A percentile compares a stretch with the other conserved stretches of the same genome.
phyloP scores from a whole-genome alignment of 495 filamentous ascomycete species.

The Wilcoxina mikolae region DNA sequence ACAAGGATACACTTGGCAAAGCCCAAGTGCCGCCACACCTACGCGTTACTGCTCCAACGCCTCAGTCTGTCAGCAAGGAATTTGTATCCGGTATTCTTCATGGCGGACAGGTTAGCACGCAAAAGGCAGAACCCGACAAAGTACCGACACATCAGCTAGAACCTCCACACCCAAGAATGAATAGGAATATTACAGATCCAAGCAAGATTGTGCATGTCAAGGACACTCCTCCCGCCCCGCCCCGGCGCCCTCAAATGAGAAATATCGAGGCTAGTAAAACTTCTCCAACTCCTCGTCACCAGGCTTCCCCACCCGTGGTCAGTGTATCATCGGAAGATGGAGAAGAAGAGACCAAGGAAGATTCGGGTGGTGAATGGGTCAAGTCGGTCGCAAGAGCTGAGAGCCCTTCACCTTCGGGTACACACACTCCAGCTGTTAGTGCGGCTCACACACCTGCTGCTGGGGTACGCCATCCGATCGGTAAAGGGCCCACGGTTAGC shows the following conservation, averaged over 20 bases:
- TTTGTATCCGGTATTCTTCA: too few species aligned
- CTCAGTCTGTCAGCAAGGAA: too few species aligned
- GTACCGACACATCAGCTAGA: neutral
- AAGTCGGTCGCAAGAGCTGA: neutral
- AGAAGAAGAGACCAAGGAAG: neutral
- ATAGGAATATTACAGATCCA: neutral
- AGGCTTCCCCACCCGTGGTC: neutral
- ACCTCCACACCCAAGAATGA: neutral
- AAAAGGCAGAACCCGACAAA: too few species aligned
- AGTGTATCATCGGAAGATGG: neutral
- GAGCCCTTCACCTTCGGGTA: neutral
- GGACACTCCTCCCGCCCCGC: neutral
- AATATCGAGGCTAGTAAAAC: neutral
- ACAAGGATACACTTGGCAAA: too few species aligned
- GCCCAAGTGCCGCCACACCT: too few species aligned
- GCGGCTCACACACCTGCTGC: too few species aligned
- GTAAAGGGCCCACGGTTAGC: neutral
- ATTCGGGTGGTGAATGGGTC: neutral
- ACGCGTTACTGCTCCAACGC: too few species aligned
- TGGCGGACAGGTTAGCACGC: too few species aligned
- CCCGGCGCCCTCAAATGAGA: neutral
- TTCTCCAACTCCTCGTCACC: neutral
- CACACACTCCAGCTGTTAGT: neutral
- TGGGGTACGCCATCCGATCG: too few species aligned
- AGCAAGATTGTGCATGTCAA: neutral